Evolutionary conservation across 2,329 filamentous ascomycete species (phyloP).

Genomic region (Cercospora janseana): DNA sequence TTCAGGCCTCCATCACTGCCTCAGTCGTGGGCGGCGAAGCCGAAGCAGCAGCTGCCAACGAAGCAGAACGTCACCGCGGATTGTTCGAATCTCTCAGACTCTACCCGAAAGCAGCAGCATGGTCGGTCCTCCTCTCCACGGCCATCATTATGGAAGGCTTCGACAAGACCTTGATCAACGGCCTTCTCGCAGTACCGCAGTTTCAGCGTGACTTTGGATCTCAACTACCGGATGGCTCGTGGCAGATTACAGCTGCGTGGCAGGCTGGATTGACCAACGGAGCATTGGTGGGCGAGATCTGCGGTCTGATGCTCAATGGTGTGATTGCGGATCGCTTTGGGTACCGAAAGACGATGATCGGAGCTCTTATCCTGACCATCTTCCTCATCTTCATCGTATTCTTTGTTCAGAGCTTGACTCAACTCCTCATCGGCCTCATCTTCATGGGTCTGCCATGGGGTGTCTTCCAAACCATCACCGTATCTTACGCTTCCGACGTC

Average conservation of each 20-base stretch:
- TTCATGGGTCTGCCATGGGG: conserved; percentile 46
- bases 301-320: conserved; percentile 66
- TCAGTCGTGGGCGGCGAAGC: conserved; percentile 5
- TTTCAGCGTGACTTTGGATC: conserved; percentile 43
- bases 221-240: conserved; percentile 39
- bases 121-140: conserved; percentile 20
- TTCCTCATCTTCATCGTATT: conserved; percentile 53
- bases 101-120: conserved; percentile 19
- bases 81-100: conserved; percentile 15
- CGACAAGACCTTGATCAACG: conserved; percentile 39
- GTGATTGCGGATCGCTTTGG: conserved; percentile 57
- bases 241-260: conserved; percentile 56
- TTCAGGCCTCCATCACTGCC: conserved; percentile 9
- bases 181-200: conserved; percentile 38
- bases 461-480: conserved; percentile 34
- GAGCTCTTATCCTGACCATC: conserved; percentile 53
- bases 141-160: conserved; percentile 43
- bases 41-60: conserved; percentile 11
- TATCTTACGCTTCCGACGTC: conserved; percentile 43
- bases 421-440: conserved; percentile 37
- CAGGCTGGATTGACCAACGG: conserved; percentile 58
- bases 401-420: conserved; percentile 39
- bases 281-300: conserved; percentile 54
- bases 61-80: conserved; percentile 11
- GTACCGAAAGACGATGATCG: conserved; percentile 55